These are phyloP conservation scores for Hortaea werneckii DNA, from an alignment of 2,329 filamentous ascomycete genomes.

Conservation along the genomic window DNA sequence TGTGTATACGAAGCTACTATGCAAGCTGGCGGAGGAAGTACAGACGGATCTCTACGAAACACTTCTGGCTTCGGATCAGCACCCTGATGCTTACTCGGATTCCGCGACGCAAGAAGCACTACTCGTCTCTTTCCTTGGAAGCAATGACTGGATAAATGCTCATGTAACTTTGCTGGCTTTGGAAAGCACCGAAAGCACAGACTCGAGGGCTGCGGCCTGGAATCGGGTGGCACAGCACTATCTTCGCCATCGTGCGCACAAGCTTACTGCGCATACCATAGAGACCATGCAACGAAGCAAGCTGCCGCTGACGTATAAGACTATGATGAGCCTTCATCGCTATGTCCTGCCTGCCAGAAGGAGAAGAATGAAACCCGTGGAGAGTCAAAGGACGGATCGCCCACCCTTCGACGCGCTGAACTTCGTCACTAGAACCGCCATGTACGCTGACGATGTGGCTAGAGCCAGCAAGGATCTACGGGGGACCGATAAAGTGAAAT, in stretches of 20 bases:
- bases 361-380: constrained; percentile 26
- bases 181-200: constrained; percentile 21
- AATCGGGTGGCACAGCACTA: constrained; percentile 40
- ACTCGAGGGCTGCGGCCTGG: constrained; percentile 30
- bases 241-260: constrained; percentile 18
- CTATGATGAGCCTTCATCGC: constrained; percentile 35
- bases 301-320: constrained; percentile 33
- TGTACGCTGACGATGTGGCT: constrained; percentile 16
- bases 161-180: constrained; percentile 48
- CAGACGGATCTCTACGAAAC: constrained; percentile 44
- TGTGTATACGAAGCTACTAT: constrained; percentile 55
- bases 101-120: constrained; percentile 43
- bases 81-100: constrained; percentile 55
- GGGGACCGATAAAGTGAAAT: constrained; percentile 26
- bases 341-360: constrained; percentile 30
- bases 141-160: constrained; percentile 41
- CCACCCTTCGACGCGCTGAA: constrained; percentile 28
- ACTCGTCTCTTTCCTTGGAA: constrained; percentile 42
- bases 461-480: constrained; percentile 13
- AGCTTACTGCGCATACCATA: constrained; percentile 26
- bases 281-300: constrained; percentile 41
- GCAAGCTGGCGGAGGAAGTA: constrained; percentile 50
- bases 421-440: constrained; percentile 40
- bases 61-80: constrained; percentile 50
- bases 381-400: constrained; percentile 3